A percentile compares a stretch with the other conserved stretches of the same genome.
Evolutionary conservation across 768 basidiomycete species (phyloP).

Genomic region (Tricholoma flavovirens): DNA sequence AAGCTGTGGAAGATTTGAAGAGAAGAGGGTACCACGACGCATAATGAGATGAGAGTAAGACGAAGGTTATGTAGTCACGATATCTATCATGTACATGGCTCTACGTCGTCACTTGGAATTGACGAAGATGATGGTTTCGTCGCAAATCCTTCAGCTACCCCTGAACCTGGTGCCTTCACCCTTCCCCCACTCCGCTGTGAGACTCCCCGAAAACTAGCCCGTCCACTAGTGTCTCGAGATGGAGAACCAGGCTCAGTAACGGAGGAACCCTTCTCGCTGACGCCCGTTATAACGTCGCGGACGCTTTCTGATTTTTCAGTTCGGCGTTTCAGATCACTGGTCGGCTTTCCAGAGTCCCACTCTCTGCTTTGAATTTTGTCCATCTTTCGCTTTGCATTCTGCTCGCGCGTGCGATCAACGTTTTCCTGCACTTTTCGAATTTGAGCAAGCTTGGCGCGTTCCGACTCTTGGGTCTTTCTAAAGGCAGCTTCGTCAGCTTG

Average conservation of each 20-base stretch:
- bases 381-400: conserved; percentile 76
- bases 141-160: background rate
- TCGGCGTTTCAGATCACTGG: conserved; percentile 25
- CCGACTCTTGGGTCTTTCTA: conserved; percentile 59
- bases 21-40: conserved; percentile 71
- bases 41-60: conserved; percentile 20
- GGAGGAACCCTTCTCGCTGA: conserved; percentile 3
- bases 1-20: conserved; percentile 88
- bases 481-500: conserved; percentile 79
- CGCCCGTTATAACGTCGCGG: conserved; percentile 6
- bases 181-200: conserved; percentile 24
- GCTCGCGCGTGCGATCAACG: conserved; percentile 65
- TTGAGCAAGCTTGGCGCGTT: conserved; percentile 51
- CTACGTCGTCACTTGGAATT: background rate
- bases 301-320: conserved; percentile 12
- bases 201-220: conserved; percentile 26
- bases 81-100: conserved; percentile 27
- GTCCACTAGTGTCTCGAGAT: conserved; percentile 16
- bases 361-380: conserved; percentile 74
- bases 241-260: conserved; percentile 7
- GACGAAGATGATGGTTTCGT: background rate
- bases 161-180: conserved; percentile 29
- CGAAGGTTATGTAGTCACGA: background rate
- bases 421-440: conserved; percentile 63
- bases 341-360: conserved; percentile 76